Percentiles rank a stretch among this genome's conserved stretches.
Conservation (phyloP, 1,284 basidiomycete genomes). For the Macrocystidia cucumis region DNA sequence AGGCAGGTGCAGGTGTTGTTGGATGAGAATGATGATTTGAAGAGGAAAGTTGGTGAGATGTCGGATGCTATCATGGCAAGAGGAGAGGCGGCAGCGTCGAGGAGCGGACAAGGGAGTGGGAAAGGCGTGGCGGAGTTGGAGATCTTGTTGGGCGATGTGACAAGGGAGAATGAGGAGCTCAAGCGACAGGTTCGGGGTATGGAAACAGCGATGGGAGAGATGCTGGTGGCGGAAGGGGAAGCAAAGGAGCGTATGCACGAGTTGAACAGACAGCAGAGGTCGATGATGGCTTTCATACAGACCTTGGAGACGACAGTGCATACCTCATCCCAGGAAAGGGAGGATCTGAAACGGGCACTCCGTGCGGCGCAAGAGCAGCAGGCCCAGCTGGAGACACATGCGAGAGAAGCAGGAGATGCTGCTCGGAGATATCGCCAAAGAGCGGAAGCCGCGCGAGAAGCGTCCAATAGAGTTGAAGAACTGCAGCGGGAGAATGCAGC, state of each 20-base stretch:
- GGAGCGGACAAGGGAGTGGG: background rate
- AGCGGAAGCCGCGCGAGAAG: no score
- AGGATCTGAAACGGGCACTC: background rate
- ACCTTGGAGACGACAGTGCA: background rate
- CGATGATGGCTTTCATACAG: background rate
- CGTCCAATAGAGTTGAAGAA: no score
- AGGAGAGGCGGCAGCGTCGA: no score
- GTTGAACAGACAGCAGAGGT: slow-evolving; percentile 10
- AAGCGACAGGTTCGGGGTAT: slow-evolving; percentile 21
- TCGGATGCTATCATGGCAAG: no score
- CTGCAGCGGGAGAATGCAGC: no score
- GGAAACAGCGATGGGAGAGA: slow-evolving; percentile 16
- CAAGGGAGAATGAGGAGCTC: slow-evolving; percentile 25
- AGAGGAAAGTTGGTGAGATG: no score
- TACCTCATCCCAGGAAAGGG: background rate
- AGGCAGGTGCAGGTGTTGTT: no score
- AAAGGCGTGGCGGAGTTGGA: slow-evolving; percentile 11
- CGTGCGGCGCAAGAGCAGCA: background rate
- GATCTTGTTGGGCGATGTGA: slow-evolving; percentile 17
- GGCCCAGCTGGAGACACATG: no score
- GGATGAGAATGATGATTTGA: no score
- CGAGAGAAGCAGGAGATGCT: no score
- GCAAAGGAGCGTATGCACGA: slow-evolving; percentile 10
- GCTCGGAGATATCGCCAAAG: no score
- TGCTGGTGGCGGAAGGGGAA: slow-evolving; percentile 15